A percentile compares a stretch with the other conserved stretches of the same genome.
These are phyloP conservation scores for Paramarasmius palmivorus DNA, from an alignment of 1,284 basidiomycete species.

Conservation along the genomic window DNA sequence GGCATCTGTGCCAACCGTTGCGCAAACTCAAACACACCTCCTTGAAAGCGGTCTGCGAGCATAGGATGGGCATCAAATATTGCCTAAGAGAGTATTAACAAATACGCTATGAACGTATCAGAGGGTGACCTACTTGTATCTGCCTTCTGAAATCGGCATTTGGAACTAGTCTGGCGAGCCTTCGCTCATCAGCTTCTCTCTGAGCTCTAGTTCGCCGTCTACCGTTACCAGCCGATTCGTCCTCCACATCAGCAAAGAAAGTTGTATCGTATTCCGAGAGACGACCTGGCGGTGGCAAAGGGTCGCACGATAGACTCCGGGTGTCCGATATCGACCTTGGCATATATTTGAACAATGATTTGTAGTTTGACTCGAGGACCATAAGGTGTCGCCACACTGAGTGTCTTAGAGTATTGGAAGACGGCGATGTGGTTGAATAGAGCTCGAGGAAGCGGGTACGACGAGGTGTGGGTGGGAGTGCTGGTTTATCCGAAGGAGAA, in stretches of 20 bases:
- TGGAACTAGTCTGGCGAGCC: slow-evolving; percentile 56
- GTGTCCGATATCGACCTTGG: slow-evolving; percentile 52
- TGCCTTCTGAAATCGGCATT: slow-evolving; percentile 56
- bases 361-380: slow-evolving; percentile 58
- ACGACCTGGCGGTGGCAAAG: slow-evolving; percentile 67
- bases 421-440: slow-evolving; percentile 31
- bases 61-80: slow-evolving; percentile 54
- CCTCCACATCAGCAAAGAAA: slow-evolving; percentile 72
- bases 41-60: slow-evolving; percentile 58
- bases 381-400: slow-evolving; percentile 76
- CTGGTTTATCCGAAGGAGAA: slow-evolving; percentile 23
- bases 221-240: slow-evolving; percentile 37
- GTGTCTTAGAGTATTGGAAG: slow-evolving; percentile 36
- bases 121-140: slow-evolving; percentile 42
- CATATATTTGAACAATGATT: slow-evolving; percentile 68
- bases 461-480: slow-evolving; percentile 35
- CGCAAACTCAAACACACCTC: slow-evolving; percentile 64
- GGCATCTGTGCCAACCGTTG: slow-evolving; percentile 58
- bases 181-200: slow-evolving; percentile 45
- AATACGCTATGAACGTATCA: slow-evolving; percentile 8
- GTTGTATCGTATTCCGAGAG: slow-evolving; percentile 63
- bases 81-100: slow-evolving; percentile 32
- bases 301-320: slow-evolving; percentile 72
- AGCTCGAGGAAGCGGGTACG: slow-evolving; percentile 43
- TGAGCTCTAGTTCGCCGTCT: slow-evolving; percentile 36